Conservation (phyloP, 768 basidiomycete species). For the Rhodotorula toruloides region DNA sequence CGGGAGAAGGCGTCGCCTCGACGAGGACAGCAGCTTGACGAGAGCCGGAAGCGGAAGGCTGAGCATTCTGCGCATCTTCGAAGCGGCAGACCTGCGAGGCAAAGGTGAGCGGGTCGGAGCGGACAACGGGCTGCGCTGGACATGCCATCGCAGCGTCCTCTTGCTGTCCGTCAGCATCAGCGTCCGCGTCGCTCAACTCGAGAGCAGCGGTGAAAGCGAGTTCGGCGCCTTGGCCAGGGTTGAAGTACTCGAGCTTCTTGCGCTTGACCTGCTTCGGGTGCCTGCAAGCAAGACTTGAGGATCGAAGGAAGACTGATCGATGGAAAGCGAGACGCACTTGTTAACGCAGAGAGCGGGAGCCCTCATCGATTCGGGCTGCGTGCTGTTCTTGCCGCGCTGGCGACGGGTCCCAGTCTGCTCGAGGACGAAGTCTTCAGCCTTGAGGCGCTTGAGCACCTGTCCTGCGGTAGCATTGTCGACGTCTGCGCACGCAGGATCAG, state of each 20-base stretch:
- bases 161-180: neutral
- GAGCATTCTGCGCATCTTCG: neutral
- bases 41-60: neutral
- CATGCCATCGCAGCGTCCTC: neutral
- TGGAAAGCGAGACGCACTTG: constrained; percentile 2
- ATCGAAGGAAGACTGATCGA: no score
- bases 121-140: no score
- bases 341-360: constrained; percentile 3
- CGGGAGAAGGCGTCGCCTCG: constrained; percentile 3
- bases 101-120: no score
- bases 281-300: neutral
- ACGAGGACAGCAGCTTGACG: neutral
- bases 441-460: constrained; percentile 30
- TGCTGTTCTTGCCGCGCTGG: neutral
- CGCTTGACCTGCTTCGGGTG: constrained; percentile 4
- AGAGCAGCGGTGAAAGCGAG: neutral
- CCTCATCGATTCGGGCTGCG: constrained; percentile 15
- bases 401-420: neutral
- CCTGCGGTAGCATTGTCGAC: constrained; percentile 19
- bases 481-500: neutral
- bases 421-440: constrained; percentile 19
- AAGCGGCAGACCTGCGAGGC: no score
- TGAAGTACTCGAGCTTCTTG: constrained; percentile 29
- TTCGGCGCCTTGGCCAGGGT: constrained; percentile 23
- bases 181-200: neutral